These are phyloP conservation scores for Leersia perrieri DNA, from an alignment of 176 grass and related monocot genomes.

Conservation along the genomic window DNA sequence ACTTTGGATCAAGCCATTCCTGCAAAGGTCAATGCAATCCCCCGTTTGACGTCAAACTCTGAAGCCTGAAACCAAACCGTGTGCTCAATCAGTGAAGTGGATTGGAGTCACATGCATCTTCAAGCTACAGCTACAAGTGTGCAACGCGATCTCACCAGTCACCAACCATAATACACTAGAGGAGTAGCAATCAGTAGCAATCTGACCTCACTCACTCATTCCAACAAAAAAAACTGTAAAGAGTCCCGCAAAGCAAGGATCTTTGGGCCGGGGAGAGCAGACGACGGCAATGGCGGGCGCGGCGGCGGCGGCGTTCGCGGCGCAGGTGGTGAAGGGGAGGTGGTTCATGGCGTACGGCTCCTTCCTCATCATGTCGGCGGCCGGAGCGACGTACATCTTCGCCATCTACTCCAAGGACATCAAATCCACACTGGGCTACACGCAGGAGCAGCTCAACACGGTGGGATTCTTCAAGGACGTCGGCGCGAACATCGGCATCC, in stretches of 20 bases:
- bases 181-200: no score
- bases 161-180: no score
- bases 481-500: constrained; percentile 45
- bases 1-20: not conserved
- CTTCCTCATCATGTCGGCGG: constrained; percentile 12
- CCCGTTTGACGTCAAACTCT: not conserved
- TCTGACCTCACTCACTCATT: not conserved
- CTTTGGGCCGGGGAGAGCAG: no score
- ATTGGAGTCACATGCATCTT: no score
- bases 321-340: not conserved
- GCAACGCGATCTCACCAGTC: not conserved
- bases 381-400: constrained; percentile 33
- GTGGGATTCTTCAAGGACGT: constrained; percentile 60
- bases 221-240: no score
- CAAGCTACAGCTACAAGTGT: not conserved
- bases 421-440: constrained; percentile 35
- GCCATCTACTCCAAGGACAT: constrained; percentile 46
- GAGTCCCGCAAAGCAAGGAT: no score
- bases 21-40: not conserved
- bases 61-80: not conserved
- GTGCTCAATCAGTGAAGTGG: not conserved
- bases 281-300: not conserved
- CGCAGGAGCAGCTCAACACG: constrained; percentile 43
- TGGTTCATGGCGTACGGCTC: not conserved
- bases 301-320: not conserved